These are phyloP conservation scores for Sequoia sempervirens DNA, from an alignment of 75 land plant genomes.

Conservation along the genomic window DNA sequence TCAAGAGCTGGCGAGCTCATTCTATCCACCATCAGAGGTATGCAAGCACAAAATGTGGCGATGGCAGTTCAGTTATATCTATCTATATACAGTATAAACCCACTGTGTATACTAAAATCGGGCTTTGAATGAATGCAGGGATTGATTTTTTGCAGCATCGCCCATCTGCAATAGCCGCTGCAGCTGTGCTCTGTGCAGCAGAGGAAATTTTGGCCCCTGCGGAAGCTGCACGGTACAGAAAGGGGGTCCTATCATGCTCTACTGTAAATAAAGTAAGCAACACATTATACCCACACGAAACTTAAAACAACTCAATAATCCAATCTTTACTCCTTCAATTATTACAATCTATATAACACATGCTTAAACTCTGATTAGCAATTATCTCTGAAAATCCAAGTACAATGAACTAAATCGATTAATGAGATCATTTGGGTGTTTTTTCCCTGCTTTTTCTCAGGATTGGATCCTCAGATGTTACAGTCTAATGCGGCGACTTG, in stretches of 20 bases:
- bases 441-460: background rate
- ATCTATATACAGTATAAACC: background rate
- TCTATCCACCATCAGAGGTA: constrained; percentile 31
- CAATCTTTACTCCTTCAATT: background rate
- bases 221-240: background rate
- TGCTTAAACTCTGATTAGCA: background rate
- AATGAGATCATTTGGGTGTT: background rate
- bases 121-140: constrained; percentile 24
- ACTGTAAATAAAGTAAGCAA: background rate
- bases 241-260: background rate
- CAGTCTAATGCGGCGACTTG: background rate
- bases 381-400: background rate
- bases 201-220: background rate
- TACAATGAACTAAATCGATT: background rate
- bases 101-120: background rate
- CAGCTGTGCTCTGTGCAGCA: constrained; percentile 23
- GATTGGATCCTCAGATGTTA: background rate
- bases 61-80: background rate
- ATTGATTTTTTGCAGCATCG: constrained; percentile 38
- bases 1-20: constrained; percentile 19
- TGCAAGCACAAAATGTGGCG: background rate
- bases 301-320: background rate
- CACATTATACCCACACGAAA: background rate
- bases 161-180: constrained; percentile 64
- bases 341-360: too few relatives aligned